Conservation (phyloP, 192 early-diverging fungal genomes). For the Geranomyces michiganensis region DNA sequence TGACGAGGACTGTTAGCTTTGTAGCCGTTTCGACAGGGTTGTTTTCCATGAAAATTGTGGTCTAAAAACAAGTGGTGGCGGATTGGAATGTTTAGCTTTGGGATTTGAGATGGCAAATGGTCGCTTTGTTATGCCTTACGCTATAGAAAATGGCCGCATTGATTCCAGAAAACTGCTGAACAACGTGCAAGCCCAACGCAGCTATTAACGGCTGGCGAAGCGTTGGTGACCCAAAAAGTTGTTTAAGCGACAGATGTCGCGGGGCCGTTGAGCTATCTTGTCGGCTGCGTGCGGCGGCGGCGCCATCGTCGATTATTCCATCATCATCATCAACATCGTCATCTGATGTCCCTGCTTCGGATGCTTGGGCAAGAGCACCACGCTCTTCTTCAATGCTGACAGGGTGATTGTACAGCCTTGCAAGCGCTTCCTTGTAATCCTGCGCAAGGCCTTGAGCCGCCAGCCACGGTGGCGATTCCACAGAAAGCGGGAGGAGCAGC, state of each 20-base stretch:
- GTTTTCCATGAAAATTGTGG: slow-evolving; percentile 74
- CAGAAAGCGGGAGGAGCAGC: slow-evolving; percentile 70
- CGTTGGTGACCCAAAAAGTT: slow-evolving; percentile 59
- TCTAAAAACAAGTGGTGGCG: too few relatives aligned
- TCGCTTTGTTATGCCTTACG: not conserved
- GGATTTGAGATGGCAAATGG: not conserved
- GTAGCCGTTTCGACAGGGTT: slow-evolving; percentile 53
- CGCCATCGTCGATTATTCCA: not conserved
- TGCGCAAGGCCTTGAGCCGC: slow-evolving; percentile 55
- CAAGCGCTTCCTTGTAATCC: slow-evolving; percentile 66
- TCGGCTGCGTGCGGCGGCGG: not conserved
- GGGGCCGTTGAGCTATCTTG: not conserved
- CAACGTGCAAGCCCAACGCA: slow-evolving; percentile 70
- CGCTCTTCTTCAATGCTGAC: slow-evolving; percentile 65
- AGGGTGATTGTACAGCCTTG: slow-evolving; percentile 52
- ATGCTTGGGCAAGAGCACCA: slow-evolving; percentile 40
- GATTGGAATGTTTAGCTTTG: not conserved
- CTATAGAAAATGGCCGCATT: slow-evolving; percentile 86
- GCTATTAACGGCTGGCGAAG: slow-evolving; percentile 65
- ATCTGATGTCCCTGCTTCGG: not conserved
- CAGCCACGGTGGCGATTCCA: slow-evolving; percentile 80
- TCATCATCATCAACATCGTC: not conserved
- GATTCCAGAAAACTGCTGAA: slow-evolving; percentile 89
- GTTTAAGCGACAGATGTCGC: slow-evolving; percentile 36
- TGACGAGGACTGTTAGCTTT: slow-evolving; percentile 63